Percentiles rank a stretch among this genome's conserved stretches.
Conservation (phyloP, 2,329 filamentous ascomycete species). For the Microcera coccophila region DNA sequence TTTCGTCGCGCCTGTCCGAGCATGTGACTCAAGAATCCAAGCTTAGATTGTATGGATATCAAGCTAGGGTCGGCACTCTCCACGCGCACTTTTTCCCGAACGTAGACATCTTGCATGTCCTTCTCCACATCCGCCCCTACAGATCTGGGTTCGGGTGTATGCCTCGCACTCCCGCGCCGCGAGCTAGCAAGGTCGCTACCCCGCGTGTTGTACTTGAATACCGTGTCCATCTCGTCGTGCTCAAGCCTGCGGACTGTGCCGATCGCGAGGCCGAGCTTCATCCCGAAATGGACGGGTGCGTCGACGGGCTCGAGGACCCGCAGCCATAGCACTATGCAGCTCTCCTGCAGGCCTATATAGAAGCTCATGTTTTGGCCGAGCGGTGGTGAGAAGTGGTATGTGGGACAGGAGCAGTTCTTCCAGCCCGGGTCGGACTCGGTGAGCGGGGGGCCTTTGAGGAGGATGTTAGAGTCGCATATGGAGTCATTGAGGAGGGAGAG, state of each 20-base stretch:
- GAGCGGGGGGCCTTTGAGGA: constrained; percentile 53
- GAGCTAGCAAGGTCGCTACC: constrained; percentile 28
- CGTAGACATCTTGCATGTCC: constrained; percentile 62
- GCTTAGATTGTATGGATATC: constrained; percentile 77
- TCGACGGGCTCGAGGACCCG: constrained; percentile 66
- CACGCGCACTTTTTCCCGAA: constrained; percentile 83
- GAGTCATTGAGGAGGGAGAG: constrained; percentile 54
- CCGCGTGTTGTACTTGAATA: constrained; percentile 60
- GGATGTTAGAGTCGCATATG: constrained; percentile 47
- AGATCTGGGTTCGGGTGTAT: constrained; percentile 22
- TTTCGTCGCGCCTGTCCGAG: constrained; percentile 67
- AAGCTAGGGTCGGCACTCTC: constrained; percentile 86
- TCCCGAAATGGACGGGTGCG: constrained; percentile 58
- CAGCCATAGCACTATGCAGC: constrained; percentile 64
- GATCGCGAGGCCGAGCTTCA: constrained; percentile 67
- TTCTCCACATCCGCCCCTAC: constrained; percentile 16
- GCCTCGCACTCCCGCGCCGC: constrained; percentile 21
- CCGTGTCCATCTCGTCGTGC: constrained; percentile 75
- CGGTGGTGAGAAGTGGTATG: constrained; percentile 41
- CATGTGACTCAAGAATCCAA: constrained; percentile 71
- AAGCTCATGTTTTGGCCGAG: constrained; percentile 66
- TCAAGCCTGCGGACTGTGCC: constrained; percentile 60
- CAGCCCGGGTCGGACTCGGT: constrained; percentile 40
- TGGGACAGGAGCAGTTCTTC: constrained; percentile 42
- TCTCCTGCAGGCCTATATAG: constrained; percentile 66